A percentile compares a stretch with the other conserved stretches of the same genome.
phyloP scores from a whole-genome alignment of 1,284 basidiomycete species.

The Pseudozyma pruni region DNA sequence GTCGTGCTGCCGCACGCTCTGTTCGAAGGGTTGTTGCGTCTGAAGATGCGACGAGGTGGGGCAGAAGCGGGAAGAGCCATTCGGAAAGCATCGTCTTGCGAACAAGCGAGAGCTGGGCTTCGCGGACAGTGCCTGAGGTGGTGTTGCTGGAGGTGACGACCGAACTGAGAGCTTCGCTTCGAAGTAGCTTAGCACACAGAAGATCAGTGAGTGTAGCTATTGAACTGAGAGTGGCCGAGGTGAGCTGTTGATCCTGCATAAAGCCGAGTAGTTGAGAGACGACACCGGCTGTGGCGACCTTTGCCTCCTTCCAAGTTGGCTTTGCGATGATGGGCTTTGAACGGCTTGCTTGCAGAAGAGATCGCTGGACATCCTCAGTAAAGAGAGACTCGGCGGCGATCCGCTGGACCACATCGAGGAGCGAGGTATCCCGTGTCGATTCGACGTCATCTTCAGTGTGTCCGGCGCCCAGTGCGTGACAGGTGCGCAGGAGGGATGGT shows the following conservation, averaged over 20 bases:
- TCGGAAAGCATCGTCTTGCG: constrained; percentile 45
- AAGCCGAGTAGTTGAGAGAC: constrained; percentile 12
- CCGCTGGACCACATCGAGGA: constrained; percentile 19
- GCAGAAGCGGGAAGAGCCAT: constrained; percentile 31
- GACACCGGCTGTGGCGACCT: constrained; percentile 2
- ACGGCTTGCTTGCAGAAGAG: constrained; percentile 30
- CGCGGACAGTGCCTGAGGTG: constrained; percentile 23
- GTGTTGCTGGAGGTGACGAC: constrained; percentile 20
- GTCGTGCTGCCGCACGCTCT: constrained; percentile 19
- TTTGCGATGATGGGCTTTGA: constrained; percentile 7
- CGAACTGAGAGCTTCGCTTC: constrained; percentile 33
- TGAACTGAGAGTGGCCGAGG: constrained; percentile 11
- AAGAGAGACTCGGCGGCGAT: constrained; percentile 45
- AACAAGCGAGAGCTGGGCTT: constrained; percentile 30
- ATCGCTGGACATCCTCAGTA: constrained; percentile 35
- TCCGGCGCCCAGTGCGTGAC: constrained; percentile 2
- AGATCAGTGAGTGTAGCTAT: constrained; percentile 14
- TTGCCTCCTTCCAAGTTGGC: constrained; percentile 16
- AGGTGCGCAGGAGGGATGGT: constrained; percentile 19
- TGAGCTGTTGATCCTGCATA: constrained; percentile 10
- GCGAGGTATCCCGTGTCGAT: background rate
- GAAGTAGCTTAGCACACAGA: constrained; percentile 19
- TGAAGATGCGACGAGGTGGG: constrained; percentile 11
- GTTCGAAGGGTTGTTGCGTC: background rate
- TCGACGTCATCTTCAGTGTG: background rate